Base-by-base conservation (phyloP, 495 filamentous ascomycete genomes). In the Annulohypoxylon moriforme region DNA sequence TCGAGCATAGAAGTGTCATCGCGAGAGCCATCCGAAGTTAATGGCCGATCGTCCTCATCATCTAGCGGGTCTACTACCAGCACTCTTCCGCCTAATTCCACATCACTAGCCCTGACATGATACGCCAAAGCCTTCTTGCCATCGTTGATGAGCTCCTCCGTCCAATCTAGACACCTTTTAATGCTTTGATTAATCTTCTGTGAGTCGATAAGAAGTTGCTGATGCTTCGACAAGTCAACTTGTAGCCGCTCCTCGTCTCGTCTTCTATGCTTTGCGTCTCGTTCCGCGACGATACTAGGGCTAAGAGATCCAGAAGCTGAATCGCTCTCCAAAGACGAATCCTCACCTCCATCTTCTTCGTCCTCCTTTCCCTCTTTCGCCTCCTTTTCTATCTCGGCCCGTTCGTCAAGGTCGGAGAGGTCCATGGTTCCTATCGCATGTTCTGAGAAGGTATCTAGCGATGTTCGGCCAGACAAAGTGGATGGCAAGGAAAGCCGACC, bases 141-240 rank as follows among this genome's bases (percentile, higher is more conserved):
- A 60, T 97, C 93, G 33, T 85, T 89, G 73, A 99, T 97, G 38
- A 99, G 84, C 65, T 92, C 90, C 72, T 99, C 96, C 0, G 94
- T 94, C 86, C 92, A 92, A 22, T 87, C 87, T 22, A 97, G 83
- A 77, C 96, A 99, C 27, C 93, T 86, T 76, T 93, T 94, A 3
- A 99, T 83, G 73, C 92, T 95, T 73, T 96, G 92, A 77, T 98
- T 98, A 82, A 98, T 93, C 78, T 92, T 95, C 75, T 97, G 93
- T 63, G 91, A 94, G 77, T 97, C 94, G 22, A 92, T 80, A 3
- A 99, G 86, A 1, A 98, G 83, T 72, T 94, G 91, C 65, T 94
- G 93, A 75, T 99, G 96, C 75, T 93, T 93, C 5, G 90, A 86
- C 11, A 99, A 85, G 78, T 99, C 96, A 16, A 96, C 81, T 60